phyloP scores from a whole-genome alignment of 2,329 filamentous ascomycete species.

The Neofusicoccum kwambonambiense region DNA sequence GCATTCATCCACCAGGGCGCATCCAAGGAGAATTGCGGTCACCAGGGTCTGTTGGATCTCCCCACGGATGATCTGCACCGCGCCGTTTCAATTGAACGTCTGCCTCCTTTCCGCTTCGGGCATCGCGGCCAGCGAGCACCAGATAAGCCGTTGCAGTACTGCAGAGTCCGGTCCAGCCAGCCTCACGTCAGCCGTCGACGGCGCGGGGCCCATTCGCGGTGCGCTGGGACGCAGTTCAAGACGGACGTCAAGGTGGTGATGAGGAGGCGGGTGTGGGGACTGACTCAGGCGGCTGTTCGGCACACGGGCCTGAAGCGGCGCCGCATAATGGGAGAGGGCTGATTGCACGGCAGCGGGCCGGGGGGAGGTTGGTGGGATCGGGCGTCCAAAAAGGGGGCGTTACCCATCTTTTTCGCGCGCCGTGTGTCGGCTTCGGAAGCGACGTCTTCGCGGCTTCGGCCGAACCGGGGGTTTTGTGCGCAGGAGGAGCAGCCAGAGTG shows the following conservation, averaged over 20 bases:
- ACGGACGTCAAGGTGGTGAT: too few species aligned
- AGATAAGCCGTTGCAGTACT: neutral
- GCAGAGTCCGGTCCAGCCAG: too few species aligned
- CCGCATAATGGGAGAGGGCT: neutral
- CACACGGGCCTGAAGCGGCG: neutral
- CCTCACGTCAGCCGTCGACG: neutral
- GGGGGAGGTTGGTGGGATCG: neutral
- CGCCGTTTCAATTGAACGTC: neutral
- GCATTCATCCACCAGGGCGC: neutral
- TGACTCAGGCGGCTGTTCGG: neutral
- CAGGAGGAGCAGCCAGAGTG: too few species aligned
- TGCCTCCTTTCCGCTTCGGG: neutral
- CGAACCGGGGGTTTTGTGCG: neutral
- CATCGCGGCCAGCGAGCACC: neutral
- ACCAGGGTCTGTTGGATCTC: neutral
- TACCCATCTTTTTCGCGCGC: neutral
- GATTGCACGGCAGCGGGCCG: neutral
- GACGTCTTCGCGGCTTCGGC: neutral
- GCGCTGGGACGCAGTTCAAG: too few species aligned
- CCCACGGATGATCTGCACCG: slow-evolving; percentile 3
- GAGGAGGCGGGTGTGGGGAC: neutral
- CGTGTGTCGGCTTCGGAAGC: neutral
- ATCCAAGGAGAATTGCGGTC: neutral
- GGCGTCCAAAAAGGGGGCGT: neutral
- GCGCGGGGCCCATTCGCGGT: too few species aligned